Evolutionary conservation across 2,329 filamentous ascomycete species (phyloP).

Genomic region (Trematosphaeria pertusa): DNA sequence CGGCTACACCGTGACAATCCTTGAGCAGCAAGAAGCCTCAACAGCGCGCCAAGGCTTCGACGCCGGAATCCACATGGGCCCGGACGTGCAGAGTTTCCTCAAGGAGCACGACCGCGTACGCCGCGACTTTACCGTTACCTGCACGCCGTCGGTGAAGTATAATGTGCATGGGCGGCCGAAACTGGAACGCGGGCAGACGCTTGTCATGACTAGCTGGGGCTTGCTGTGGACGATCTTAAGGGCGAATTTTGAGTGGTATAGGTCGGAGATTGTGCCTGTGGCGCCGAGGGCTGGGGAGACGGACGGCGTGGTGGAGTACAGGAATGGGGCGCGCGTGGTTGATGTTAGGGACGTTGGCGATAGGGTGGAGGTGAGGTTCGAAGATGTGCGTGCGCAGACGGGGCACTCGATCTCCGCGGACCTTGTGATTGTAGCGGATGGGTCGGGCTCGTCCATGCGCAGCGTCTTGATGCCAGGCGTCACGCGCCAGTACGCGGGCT

Average conservation of each 20-base stretch:
- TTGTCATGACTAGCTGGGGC: constrained; percentile 8
- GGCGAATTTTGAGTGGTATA: constrained; percentile 13
- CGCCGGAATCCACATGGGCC: constrained; percentile 9
- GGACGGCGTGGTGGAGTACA: constrained; percentile 1
- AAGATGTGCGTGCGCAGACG: constrained; percentile 1
- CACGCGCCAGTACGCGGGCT: constrained; percentile 11
- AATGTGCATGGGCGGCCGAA: constrained; percentile 1
- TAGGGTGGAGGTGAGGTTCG: constrained; percentile 7
- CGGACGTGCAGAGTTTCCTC: constrained; percentile 9
- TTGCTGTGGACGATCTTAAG: constrained; percentile 9
- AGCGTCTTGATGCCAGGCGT: constrained; percentile 6
- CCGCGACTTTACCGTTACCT: constrained; percentile 1
- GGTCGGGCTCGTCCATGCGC: constrained; percentile 13
- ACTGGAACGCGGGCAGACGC: neutral
- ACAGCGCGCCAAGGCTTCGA: constrained; percentile 6
- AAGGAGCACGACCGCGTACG: constrained; percentile 9
- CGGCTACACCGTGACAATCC: constrained; percentile 14
- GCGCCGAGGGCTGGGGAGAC: neutral
- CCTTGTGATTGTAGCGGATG: constrained; percentile 16
- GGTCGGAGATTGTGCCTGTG: constrained; percentile 9
- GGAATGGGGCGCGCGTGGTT: constrained; percentile 1
- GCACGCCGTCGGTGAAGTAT: neutral
- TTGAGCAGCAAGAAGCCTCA: constrained; percentile 8
- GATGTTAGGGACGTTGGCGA: constrained; percentile 8
- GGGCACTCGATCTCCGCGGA: constrained; percentile 2